Evolutionary conservation across 495 filamentous ascomycete genomes (phyloP).

Genomic region (Terfezia boudieri): DNA sequence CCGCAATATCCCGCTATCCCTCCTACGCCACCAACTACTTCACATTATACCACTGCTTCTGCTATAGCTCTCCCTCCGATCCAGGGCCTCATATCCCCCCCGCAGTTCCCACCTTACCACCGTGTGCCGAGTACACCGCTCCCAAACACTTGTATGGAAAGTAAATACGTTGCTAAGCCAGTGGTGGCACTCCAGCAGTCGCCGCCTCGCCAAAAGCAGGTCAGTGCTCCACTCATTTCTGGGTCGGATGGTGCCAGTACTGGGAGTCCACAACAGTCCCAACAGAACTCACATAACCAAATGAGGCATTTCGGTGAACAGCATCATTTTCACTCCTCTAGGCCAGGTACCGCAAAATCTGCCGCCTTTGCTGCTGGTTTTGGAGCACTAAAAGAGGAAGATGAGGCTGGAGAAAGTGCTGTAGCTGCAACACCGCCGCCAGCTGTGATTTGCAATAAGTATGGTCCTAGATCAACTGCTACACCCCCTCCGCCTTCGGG

Average conservation of each 20-base stretch:
- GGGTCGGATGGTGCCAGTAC: background rate
- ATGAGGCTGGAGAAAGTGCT: conserved; percentile 6
- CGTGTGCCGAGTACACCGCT: conserved; percentile 7
- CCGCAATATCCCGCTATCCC: no score
- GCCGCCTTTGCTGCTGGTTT: conserved; percentile 8
- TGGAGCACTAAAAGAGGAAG: conserved; percentile 17
- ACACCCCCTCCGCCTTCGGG: conserved; percentile 5
- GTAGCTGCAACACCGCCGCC: conserved; percentile 1
- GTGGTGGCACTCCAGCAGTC: background rate
- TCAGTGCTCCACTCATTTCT: background rate
- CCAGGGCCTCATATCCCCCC: background rate
- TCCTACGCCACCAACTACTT: no score
- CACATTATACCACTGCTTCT: no score
- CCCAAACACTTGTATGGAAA: conserved; percentile 20
- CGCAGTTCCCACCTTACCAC: background rate
- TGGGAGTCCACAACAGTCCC: background rate
- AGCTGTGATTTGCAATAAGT: background rate
- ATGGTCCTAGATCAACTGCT: background rate
- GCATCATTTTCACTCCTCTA: conserved; percentile 14
- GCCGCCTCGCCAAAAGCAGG: background rate
- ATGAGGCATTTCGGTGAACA: background rate
- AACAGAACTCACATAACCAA: conserved; percentile 3
- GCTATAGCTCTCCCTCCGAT: no score
- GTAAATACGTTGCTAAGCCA: conserved; percentile 37
- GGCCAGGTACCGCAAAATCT: conserved; percentile 15